Evolutionary conservation across 106 monocot species (phyloP).

Genomic region (Allium cepa): DNA sequence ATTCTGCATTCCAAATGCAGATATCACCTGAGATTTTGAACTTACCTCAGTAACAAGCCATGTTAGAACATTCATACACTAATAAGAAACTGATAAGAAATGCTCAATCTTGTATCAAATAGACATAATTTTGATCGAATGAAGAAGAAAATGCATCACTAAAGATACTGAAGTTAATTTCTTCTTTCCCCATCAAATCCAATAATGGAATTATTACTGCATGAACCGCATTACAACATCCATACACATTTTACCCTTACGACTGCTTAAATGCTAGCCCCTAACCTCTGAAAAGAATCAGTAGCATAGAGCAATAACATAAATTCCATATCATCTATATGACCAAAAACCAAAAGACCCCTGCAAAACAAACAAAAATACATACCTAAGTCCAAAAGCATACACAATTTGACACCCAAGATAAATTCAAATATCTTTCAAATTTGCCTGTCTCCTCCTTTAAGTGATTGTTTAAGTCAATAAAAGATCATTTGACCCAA

Average conservation of each 20-base stretch:
- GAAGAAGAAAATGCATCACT: too few species aligned
- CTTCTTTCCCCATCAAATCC: not conserved
- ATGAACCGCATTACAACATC: not conserved
- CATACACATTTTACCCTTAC: not conserved
- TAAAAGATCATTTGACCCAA: constrained; percentile 22
- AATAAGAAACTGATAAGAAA: too few species aligned
- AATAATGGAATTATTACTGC: not conserved
- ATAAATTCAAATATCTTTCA: constrained; percentile 4
- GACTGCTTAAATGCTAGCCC: not conserved
- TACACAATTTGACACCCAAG: constrained; percentile 4
- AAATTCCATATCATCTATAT: not conserved
- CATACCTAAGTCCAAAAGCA: not conserved
- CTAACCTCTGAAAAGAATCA: constrained; percentile 2
- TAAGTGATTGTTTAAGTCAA: constrained; percentile 7
- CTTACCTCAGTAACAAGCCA: too few species aligned
- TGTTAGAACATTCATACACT: too few species aligned
- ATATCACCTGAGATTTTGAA: too few species aligned
- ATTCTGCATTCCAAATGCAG: too few species aligned
- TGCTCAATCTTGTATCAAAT: too few species aligned
- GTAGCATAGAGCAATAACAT: not conserved
- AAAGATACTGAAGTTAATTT: too few species aligned
- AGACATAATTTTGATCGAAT: too few species aligned
- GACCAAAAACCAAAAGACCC: not conserved
- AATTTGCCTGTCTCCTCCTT: not conserved
- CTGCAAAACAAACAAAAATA: not conserved